A percentile compares a stretch with the other conserved stretches of the same genome.
These are phyloP conservation scores for Malbranchea zuffiana DNA, from an alignment of 2,329 filamentous ascomycete genomes.

Conservation along the genomic window DNA sequence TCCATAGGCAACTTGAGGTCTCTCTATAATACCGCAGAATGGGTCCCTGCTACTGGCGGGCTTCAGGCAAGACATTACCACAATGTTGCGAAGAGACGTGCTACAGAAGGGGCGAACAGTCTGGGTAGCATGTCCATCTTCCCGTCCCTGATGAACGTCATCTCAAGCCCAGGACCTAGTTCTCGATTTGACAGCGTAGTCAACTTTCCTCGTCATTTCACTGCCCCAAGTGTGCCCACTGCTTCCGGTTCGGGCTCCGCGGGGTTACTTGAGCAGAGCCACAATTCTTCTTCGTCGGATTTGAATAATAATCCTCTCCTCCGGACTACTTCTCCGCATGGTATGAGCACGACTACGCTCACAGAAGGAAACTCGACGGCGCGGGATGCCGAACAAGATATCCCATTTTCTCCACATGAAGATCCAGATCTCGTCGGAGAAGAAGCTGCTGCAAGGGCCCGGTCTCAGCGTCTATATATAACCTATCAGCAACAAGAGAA, in stretches of 20 bases:
- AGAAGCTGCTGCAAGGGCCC: slow-evolving; percentile 48
- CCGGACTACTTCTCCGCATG: slow-evolving; percentile 1
- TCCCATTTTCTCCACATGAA: slow-evolving; percentile 45
- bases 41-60: slow-evolving; percentile 46
- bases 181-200: slow-evolving; percentile 3
- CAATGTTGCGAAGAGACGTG: slow-evolving; percentile 53
- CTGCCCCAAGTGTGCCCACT: slow-evolving; percentile 3
- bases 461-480: slow-evolving; percentile 43
- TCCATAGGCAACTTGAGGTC: slow-evolving; percentile 26
- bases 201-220: slow-evolving; percentile 3
- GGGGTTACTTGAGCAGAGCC: slow-evolving; percentile 1
- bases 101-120: slow-evolving; percentile 28
- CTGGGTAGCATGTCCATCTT: slow-evolving; percentile 14
- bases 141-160: slow-evolving; percentile 10
- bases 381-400: slow-evolving; percentile 4
- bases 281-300: slow-evolving; percentile 11
- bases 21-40: slow-evolving; percentile 49
- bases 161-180: not conserved
- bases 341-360: not conserved
- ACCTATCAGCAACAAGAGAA: slow-evolving; percentile 38
- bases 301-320: slow-evolving; percentile 8
- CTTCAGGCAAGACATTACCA: slow-evolving; percentile 52
- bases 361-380: slow-evolving; percentile 1
- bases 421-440: slow-evolving; percentile 59
- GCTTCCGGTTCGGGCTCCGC: not conserved